These are phyloP conservation scores for Neurospora sp. DNA, from an alignment of 495 filamentous ascomycete species.

Conservation along the genomic window DNA sequence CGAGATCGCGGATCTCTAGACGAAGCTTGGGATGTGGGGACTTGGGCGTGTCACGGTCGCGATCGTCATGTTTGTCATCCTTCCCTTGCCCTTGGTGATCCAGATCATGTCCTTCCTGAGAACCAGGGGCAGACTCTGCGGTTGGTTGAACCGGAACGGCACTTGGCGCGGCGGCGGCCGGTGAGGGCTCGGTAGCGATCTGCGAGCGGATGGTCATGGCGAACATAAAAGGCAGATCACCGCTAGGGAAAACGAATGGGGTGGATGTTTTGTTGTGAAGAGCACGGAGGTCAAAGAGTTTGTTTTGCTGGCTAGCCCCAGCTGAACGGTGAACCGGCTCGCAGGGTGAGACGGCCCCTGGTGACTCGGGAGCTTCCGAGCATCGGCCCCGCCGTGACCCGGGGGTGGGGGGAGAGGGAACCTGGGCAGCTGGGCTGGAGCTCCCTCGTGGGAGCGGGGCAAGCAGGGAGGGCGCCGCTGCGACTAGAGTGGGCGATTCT, in stretches of 20 bases:
- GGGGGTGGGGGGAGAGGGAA: not conserved
- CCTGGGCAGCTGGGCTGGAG: not conserved
- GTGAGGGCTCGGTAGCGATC: constrained; percentile 3
- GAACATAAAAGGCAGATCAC: not conserved
- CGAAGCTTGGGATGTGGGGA: constrained; percentile 54
- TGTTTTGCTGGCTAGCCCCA: not conserved
- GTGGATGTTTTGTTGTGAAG: not conserved
- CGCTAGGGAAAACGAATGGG: not conserved
- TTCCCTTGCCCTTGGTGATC: not conserved
- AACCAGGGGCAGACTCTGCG: not conserved
- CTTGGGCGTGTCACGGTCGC: constrained; percentile 3
- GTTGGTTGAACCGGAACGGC: constrained; percentile 4
- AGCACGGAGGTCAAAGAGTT: not conserved
- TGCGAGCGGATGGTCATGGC: constrained; percentile 8
- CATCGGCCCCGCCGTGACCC: not conserved
- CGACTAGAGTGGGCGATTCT: not conserved
- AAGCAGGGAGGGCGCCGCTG: not conserved
- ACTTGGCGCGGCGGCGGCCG: constrained; percentile 1
- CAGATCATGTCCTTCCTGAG: not conserved
- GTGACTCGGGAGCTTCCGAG: not conserved
- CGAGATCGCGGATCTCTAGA: constrained; percentile 60
- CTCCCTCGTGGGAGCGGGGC: not conserved
- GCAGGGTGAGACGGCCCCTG: not conserved
- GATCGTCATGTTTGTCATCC: not conserved
- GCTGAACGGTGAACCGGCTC: not conserved